Base-by-base conservation (phyloP, 2,329 filamentous ascomycete genomes). In the Monosporascus sp. region DNA sequence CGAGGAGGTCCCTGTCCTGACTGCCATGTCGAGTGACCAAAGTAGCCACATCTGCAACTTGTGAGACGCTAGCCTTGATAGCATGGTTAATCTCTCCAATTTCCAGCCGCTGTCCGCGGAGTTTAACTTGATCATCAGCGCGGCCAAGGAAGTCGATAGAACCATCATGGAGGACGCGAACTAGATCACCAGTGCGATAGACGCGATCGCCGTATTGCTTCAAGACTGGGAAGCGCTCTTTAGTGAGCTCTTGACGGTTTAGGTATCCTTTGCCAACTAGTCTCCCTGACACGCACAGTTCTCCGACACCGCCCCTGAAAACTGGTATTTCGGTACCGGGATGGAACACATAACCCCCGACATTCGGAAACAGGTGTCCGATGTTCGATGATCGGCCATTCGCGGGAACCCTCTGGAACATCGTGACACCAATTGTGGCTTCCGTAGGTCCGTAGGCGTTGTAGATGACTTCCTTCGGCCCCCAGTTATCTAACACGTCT, bases 361-460 rank as follows among this genome's bases (percentile, higher is more conserved):
- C 92, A 57, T 97, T 97, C 59, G 87, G 82, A 59, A 96, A 97
- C 58, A 90, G 88, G 25, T 78, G 80, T 1, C 92, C 92, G 60
- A 97, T 97, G 62, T 97, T 97, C 11, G 90, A 88, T 0, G 92
- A 84, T 31, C 90, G 87, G 0, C 90, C 90, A 58, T 88, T 88
- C 20, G 74, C 70, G 0, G 89, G 88, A 7, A 96, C 89, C 36
- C 89, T 80, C n/a, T 86, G 86, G 61, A 88, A 92, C 80, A 94
- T 95, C 0, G 92, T 96, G 37, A 92, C 88, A 5, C 92, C 92
- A 58, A 97, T 97, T 0, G 92, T 97, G 0, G 90, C 88, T 68
- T 97, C 93, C 0, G 92, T 97, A 1, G 92, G 93, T 0, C 92
- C 92, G 59, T 96, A 90, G 3, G 90, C 91, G 63, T 97, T 97